Evolutionary conservation across 306 rosid species (phyloP).

Genomic region (Prunus campanulata): DNA sequence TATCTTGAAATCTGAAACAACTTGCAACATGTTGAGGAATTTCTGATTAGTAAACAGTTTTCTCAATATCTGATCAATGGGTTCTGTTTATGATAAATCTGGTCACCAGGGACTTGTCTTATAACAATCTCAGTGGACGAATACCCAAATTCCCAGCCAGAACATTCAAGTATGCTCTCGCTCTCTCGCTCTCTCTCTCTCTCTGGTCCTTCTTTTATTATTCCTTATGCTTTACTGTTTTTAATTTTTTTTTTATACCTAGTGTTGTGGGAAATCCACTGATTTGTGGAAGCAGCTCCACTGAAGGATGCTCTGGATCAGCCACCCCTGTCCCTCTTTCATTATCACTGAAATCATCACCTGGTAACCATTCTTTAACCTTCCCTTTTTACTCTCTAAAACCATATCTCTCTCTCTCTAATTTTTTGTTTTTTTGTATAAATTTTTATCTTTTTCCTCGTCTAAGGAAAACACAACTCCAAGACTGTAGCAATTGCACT

Average conservation of each 20-base stretch:
- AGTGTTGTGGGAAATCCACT: slow-evolving; percentile 88
- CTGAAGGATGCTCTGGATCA: slow-evolving; percentile 80
- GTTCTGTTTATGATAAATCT: slow-evolving; percentile 26
- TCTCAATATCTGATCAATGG: slow-evolving; percentile 27
- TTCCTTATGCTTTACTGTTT: slow-evolving; percentile 24
- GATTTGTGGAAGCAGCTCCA: slow-evolving; percentile 68
- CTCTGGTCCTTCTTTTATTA: background rate
- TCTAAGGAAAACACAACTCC: slow-evolving; percentile 57
- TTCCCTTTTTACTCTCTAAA: background rate
- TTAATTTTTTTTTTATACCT: background rate
- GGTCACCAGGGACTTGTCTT: slow-evolving; percentile 91
- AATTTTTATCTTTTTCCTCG: background rate
- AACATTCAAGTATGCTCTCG: slow-evolving; percentile 68
- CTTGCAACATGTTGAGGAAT: slow-evolving; percentile 18
- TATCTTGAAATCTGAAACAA: slow-evolving; percentile 27
- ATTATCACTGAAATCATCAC: slow-evolving; percentile 51
- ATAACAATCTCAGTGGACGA: slow-evolving; percentile 92
- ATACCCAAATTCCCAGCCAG: slow-evolving; percentile 88
- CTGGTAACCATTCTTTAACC: slow-evolving; percentile 37
- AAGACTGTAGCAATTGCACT: slow-evolving; percentile 73
- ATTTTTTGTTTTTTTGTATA: background rate
- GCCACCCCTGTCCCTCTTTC: slow-evolving; percentile 55
- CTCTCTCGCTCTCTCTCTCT: slow-evolving; percentile 1
- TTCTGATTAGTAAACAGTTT: slow-evolving; percentile 12
- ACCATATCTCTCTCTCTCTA: background rate